These are phyloP conservation scores for Pleurotus salmoneostramineus DNA, from an alignment of 768 basidiomycete genomes.

Conservation along the genomic window DNA sequence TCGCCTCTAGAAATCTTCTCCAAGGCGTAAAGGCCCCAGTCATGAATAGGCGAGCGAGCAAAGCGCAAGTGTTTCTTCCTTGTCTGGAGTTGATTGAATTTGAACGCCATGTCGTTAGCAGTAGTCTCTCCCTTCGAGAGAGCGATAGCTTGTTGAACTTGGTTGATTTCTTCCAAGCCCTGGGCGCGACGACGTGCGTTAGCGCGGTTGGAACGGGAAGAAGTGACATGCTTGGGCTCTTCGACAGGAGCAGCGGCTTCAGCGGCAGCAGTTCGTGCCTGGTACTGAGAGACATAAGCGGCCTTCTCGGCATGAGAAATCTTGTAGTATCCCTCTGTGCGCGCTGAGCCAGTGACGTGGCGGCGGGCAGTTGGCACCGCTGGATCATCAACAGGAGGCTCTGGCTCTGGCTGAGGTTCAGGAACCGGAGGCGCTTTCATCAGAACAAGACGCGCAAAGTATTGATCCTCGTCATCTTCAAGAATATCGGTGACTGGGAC, in stretches of 20 bases:
- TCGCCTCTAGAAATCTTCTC: slow-evolving; percentile 91
- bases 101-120: slow-evolving; percentile 73
- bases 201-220: slow-evolving; percentile 87
- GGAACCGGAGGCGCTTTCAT: slow-evolving; percentile 25
- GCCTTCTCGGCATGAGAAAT: slow-evolving; percentile 91
- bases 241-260: slow-evolving; percentile 39
- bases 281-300: slow-evolving; percentile 88
- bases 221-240: slow-evolving; percentile 54
- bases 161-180: slow-evolving; percentile 92
- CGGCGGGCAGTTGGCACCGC: slow-evolving; percentile 55
- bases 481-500: slow-evolving; percentile 55
- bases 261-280: slow-evolving; percentile 49
- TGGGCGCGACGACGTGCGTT: slow-evolving; percentile 88
- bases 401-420: slow-evolving; percentile 17
- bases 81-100: slow-evolving; percentile 98
- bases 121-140: slow-evolving; percentile 73
- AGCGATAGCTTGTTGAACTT: slow-evolving; percentile 77
- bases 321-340: slow-evolving; percentile 95
- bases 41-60: slow-evolving; percentile 92
- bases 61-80: slow-evolving; percentile 98
- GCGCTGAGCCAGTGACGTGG: slow-evolving; percentile 82
- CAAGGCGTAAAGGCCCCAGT: slow-evolving; percentile 98
- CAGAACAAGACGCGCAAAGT: slow-evolving; percentile 65
- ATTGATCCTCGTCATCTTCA: slow-evolving; percentile 88
- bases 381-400: slow-evolving; percentile 30